Base-by-base conservation (phyloP, 2,329 filamentous ascomycete genomes). In the Alternaria consortialis region DNA sequence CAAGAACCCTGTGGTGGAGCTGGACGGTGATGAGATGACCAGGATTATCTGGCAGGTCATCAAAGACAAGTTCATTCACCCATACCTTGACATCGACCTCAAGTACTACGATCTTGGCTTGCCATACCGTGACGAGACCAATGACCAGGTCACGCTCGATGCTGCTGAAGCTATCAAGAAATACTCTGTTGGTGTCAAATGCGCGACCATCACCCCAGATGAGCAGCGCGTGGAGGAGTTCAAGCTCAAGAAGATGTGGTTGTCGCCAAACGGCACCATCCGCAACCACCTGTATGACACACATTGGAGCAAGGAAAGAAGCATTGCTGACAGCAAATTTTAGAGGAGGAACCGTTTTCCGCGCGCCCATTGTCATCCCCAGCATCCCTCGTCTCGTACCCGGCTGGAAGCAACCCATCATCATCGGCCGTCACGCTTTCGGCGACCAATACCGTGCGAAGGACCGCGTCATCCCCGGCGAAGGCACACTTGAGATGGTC, bases 231-330 rank as follows among this genome's bases (percentile, higher is more conserved):
- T 99, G 31, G 87, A 98, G 85, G 95, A 98, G 83, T 99, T 98
- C 83, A 94, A 97, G 80, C 88, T 99, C 73, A 99, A 98, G 91
- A 90, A 98, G 85, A 98, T 98, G 95, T 99, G 95, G 95, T 87
- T 98, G 60, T 97, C 93, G 58, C 95, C 95, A 77, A 99, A 99
- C 81, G 95, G 95, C 79, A 99, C 88, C 64, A 90, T 90, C 77
- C 82, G 87, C 75, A 90, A 90, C 80, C 83, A 85, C 73, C 84
- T 89, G 80, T 84, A 78, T 72, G 82, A 29, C 29, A 13, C 70
- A n/a, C 46, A 13, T 3, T 34, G 7, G 20, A 3, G 6, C 11
- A 44, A 6, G 15, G 11, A 27, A 25, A 40, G 25, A 4, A 32
- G 9, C 9, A 3, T 37, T 4, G 8, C 73, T 77, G 60, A 77